Evolutionary conservation across 192 early-diverging fungal genomes (phyloP), one percentile per base, ranked within the genome.

Genomic region (Coemansia sp.): DNA sequence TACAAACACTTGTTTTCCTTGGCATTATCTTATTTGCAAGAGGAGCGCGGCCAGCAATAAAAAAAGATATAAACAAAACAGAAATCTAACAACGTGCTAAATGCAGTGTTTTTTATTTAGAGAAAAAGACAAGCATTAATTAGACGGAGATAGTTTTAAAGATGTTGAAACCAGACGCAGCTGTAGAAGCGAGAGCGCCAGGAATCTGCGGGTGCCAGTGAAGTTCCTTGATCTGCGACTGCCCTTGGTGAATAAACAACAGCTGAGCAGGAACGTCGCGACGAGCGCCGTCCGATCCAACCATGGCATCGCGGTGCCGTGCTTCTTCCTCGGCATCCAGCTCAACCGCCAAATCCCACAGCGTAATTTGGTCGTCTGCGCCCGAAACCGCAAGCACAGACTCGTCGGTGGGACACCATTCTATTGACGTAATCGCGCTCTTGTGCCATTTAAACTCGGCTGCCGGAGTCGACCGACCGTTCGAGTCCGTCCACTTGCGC

Each of bases 311-410:
- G 57, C 74, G 76, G 62, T 82, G 71, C 26, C 82, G 85, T 4
- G 84, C 82, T 49, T 88, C 86, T 77, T 97, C 94, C 74, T 98
- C 97, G 6, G 90, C 85, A 73, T 99, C 97, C 37, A 89, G 84
- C 76, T 99, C 97, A 9, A 98, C 90, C n/a, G 94, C 91, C 57
- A 99, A 83, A 77, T 99, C 97, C 97, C 97, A 99, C 28, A 99
- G 68, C 28, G 97, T 95, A 50, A 96, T 69, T 83, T 99, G 97
- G 69, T 99, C 88, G 76, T 99, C 97, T 10, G 90, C 95, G 5
- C 96, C 96, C 14, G 90, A 74, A 36, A 94, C 94, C 11, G 89
- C 94, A 42, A 99, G 72, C 21, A 96, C 87, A 9, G 93, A 96
- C 62, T 91, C 89, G 68, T 99, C 97, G 2, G 83, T 88, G 5